phyloP scores from a whole-genome alignment of 176 grass and related monocot species.

The Eragrostis curvula region DNA sequence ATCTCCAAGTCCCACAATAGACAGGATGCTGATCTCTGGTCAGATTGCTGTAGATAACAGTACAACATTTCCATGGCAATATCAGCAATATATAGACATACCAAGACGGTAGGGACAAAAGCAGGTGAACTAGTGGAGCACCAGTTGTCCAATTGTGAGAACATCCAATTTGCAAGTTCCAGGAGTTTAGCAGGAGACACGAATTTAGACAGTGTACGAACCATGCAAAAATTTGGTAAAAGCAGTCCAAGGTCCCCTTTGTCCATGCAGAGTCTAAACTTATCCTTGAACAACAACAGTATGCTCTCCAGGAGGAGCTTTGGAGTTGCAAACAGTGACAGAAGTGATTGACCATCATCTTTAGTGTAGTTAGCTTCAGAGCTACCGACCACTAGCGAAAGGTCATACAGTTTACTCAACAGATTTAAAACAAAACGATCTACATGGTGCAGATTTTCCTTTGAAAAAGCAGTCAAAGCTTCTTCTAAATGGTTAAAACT shows the following conservation, averaged over 20 bases:
- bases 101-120: slow-evolving; percentile 53
- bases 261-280: slow-evolving; percentile 62
- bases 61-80: slow-evolving; percentile 64
- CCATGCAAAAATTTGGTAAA: slow-evolving; percentile 67
- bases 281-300: slow-evolving; percentile 64
- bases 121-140: slow-evolving; percentile 41
- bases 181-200: slow-evolving; percentile 77
- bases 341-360: slow-evolving; percentile 37
- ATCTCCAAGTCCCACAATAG: slow-evolving; percentile 47
- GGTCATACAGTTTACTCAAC: slow-evolving; percentile 69
- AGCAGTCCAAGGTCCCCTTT: slow-evolving; percentile 54
- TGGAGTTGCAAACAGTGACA: slow-evolving; percentile 54
- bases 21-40: slow-evolving; percentile 46
- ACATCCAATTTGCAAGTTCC: slow-evolving; percentile 77
- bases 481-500: slow-evolving; percentile 49
- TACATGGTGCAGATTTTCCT: slow-evolving; percentile 63
- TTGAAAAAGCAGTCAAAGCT: slow-evolving; percentile 53
- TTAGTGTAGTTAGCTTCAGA: slow-evolving; percentile 19
- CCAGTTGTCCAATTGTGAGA: slow-evolving; percentile 50
- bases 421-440: slow-evolving; percentile 63
- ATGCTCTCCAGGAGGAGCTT: slow-evolving; percentile 66
- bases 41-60: slow-evolving; percentile 45
- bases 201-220: slow-evolving; percentile 57
- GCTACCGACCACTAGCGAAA: slow-evolving; percentile 44
- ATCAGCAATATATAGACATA: slow-evolving; percentile 73